Base-by-base conservation (phyloP, 345 rosid genomes). In the Lumnitzera racemosa region DNA sequence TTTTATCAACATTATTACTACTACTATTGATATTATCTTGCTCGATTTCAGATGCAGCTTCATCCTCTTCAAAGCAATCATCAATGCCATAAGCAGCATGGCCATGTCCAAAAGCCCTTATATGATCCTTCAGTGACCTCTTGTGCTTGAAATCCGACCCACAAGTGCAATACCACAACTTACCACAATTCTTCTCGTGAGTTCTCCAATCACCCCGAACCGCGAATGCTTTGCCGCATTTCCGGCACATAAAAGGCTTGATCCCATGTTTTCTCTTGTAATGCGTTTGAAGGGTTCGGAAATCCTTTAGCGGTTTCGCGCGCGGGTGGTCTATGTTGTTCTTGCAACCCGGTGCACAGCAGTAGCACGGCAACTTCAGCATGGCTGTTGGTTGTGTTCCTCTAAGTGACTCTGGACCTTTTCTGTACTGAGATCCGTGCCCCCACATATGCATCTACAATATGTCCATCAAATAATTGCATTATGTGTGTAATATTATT, bases 381-480 rank as follows among this genome's bases (percentile, higher is more conserved):
- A 90, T 94, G 16, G 88, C 99, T 4, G 97, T 86, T 51, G 99
- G 99, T 43, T 90, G 99, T 29, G 96, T 88, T 61, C 99, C 99
- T 56, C 90, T 79, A 13, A 94, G 79, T 1, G 97, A 89, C 62
- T 92, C 98, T 5, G 98, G 96, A 23, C 99, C 99, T 74, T 84
- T 94, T 63, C 97, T 72, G 73, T 94, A 94, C 67, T 94, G 95
- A 51, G 99, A 90, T 43, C 99, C 99, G 63, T 94, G 99, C 59
- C 99, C 99, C 99, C 99, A 94, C 99, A 94, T 94, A 73, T 94
- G 99, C 99, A 94, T 94, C 99, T 94, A 61, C 57, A 47, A 15
- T 16, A 11, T 47, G 51, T 49, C 46, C 23, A 47, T 59, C 31
- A 27, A 27, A 27, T 27, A 27, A 2, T 27, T 27, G 31, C 31